Conservation (phyloP, 1,139 yeast species). For the Blastobotrys illinoisensis region DNA sequence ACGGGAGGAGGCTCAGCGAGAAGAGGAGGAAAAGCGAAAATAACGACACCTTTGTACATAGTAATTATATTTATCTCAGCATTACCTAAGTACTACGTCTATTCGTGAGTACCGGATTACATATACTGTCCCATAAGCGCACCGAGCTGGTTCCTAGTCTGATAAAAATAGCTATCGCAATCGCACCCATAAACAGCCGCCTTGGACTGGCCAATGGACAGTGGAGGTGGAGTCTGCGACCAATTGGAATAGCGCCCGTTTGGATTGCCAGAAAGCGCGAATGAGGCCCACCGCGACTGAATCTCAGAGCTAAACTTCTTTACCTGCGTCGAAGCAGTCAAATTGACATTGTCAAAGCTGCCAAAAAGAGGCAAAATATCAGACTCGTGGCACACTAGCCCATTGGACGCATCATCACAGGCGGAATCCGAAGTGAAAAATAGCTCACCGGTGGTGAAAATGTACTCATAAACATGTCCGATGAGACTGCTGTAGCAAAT, state of each 20-base stretch:
- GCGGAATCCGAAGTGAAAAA: constrained; percentile 19
- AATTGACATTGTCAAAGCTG: constrained; percentile 5
- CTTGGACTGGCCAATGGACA: background rate
- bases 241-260: constrained; percentile 15
- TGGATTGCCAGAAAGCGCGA: constrained; percentile 25
- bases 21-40: constrained; percentile 8
- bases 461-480: constrained; percentile 22
- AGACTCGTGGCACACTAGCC: constrained; percentile 31
- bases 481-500: constrained; percentile 1
- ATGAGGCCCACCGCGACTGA: constrained; percentile 29
- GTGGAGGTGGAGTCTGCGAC: constrained; percentile 6
- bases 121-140: background rate
- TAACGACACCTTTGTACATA: background rate
- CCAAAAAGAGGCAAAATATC: constrained; percentile 17
- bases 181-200: background rate
- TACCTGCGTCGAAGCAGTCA: constrained; percentile 17
- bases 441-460: constrained; percentile 26
- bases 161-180: background rate
- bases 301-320: constrained; percentile 20
- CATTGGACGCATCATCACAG: constrained; percentile 3
- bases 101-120: background rate
- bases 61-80: background rate
- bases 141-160: background rate
- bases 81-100: too few species aligned
- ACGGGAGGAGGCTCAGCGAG: constrained; percentile 11